Conservation (phyloP, 2,329 filamentous ascomycete genomes). For the Diplodia corticola region DNA sequence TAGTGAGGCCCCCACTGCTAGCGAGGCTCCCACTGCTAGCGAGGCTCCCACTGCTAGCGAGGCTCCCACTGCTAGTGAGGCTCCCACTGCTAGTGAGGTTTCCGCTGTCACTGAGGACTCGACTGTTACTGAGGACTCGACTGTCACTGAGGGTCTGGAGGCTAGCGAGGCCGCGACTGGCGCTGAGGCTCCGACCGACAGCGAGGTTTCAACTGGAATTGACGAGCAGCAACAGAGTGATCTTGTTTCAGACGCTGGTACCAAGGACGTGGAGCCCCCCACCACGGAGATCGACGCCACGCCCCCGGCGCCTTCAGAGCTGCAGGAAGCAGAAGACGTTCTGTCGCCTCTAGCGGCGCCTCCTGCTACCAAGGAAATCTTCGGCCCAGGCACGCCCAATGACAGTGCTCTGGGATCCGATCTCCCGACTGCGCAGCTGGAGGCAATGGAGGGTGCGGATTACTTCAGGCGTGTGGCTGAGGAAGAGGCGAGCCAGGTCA, state of each 20-base stretch:
- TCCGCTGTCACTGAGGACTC: neutral
- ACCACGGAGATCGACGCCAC: constrained; percentile 8
- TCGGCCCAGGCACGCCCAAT: constrained; percentile 25
- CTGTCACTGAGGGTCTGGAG: neutral
- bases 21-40: neutral
- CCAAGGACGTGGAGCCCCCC: constrained; percentile 17
- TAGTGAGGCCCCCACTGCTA: neutral
- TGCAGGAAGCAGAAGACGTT: constrained; percentile 33
- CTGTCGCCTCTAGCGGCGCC: constrained; percentile 27
- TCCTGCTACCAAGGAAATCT: neutral
- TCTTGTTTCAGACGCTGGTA: neutral
- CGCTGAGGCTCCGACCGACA: neutral
- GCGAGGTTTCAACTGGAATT: neutral
- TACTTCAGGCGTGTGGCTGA: constrained; percentile 40
- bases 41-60: neutral
- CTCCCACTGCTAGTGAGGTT: neutral
- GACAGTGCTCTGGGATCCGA: constrained; percentile 44
- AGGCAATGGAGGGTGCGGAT: constrained; percentile 32
- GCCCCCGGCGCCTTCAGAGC: neutral
- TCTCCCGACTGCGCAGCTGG: constrained; percentile 34
- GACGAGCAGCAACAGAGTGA: neutral
- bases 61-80: neutral
- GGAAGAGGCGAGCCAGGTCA: constrained; percentile 32
- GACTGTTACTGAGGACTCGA: neutral
- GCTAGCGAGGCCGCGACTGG: neutral